These are phyloP conservation scores for Chaetomium olivaceum DNA, from an alignment of 2,329 filamentous ascomycete genomes.

Conservation along the genomic window DNA sequence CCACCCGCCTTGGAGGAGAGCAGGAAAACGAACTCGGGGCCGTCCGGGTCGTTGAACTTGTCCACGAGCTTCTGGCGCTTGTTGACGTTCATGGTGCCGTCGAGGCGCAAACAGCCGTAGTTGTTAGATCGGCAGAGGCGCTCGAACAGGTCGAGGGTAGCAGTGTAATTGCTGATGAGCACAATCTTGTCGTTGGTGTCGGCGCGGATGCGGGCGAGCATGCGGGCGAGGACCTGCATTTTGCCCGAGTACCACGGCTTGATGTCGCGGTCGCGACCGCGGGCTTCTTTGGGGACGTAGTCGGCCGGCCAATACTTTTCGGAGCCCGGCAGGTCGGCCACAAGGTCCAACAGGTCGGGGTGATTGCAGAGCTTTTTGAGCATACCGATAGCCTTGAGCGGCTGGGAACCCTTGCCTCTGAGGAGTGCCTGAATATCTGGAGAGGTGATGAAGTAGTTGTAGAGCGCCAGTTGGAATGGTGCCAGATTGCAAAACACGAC, in stretches of 20 bases:
- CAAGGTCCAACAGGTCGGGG: slow-evolving; percentile 83
- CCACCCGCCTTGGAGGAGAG: slow-evolving; percentile 95
- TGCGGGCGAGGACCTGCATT: slow-evolving; percentile 96
- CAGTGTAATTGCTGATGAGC: slow-evolving; percentile 96
- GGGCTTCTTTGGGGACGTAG: slow-evolving; percentile 81
- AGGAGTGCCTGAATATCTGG: slow-evolving; percentile 91
- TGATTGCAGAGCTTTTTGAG: slow-evolving; percentile 99
- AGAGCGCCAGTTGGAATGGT: slow-evolving; percentile 87
- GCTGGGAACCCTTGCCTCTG: slow-evolving; percentile 91
- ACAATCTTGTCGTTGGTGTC: slow-evolving; percentile 99
- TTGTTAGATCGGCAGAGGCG: slow-evolving; percentile 79
- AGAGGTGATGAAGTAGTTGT: slow-evolving; percentile 96
- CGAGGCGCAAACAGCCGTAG: slow-evolving; percentile 85
- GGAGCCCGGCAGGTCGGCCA: slow-evolving; percentile 81
- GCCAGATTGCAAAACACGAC: slow-evolving; percentile 97
- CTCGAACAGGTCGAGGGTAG: slow-evolving; percentile 93
- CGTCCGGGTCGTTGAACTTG: slow-evolving; percentile 92
- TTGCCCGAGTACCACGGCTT: slow-evolving; percentile 97
- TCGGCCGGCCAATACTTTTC: slow-evolving; percentile 81
- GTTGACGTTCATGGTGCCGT: slow-evolving; percentile 96
- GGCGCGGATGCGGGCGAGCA: slow-evolving; percentile 91
- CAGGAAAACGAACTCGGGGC: slow-evolving; percentile 90
- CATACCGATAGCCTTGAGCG: slow-evolving; percentile 92
- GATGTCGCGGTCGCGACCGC: slow-evolving; percentile 87
- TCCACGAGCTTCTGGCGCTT: slow-evolving; percentile 97